Conservation (phyloP, 129 eudicot genomes). For the Heracleum sosnowskyi region DNA sequence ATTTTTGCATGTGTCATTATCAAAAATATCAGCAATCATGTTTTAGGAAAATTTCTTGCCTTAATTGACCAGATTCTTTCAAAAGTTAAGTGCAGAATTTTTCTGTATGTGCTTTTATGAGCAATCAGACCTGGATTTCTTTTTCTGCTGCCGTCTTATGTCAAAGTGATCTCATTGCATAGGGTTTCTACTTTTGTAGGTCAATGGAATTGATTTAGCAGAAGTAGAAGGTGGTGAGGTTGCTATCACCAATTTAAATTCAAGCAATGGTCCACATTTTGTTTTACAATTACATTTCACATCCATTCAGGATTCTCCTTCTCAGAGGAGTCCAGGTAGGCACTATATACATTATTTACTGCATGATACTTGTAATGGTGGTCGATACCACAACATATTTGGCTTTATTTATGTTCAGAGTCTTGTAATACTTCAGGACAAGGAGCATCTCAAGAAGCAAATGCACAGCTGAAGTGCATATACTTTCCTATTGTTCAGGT, state of each 20-base stretch:
- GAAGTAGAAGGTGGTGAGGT: slow-evolving; percentile 75
- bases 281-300: slow-evolving; percentile 44
- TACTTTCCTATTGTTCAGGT: slow-evolving; percentile 69
- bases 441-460: slow-evolving; percentile 39
- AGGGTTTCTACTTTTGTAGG: slow-evolving; percentile 26
- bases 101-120: neutral
- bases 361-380: neutral
- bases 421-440: slow-evolving; percentile 27
- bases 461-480: slow-evolving; percentile 68
- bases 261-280: slow-evolving; percentile 83
- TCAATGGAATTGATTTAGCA: slow-evolving; percentile 61
- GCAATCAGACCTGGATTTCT: neutral
- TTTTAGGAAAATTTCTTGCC: neutral
- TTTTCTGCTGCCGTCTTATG: neutral
- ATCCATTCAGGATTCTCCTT: slow-evolving; percentile 21
- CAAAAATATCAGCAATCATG: neutral
- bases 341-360: neutral
- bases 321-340: slow-evolving; percentile 33
- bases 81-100: neutral
- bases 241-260: slow-evolving; percentile 51
- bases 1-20: neutral
- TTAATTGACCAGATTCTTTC: neutral
- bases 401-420: neutral
- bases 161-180: neutral
- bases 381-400: neutral